A percentile compares a stretch with the other conserved stretches of the same genome.
These are phyloP conservation scores for Phragmites australis DNA, from an alignment of 176 grass and related monocot species.

Conservation along the genomic window DNA sequence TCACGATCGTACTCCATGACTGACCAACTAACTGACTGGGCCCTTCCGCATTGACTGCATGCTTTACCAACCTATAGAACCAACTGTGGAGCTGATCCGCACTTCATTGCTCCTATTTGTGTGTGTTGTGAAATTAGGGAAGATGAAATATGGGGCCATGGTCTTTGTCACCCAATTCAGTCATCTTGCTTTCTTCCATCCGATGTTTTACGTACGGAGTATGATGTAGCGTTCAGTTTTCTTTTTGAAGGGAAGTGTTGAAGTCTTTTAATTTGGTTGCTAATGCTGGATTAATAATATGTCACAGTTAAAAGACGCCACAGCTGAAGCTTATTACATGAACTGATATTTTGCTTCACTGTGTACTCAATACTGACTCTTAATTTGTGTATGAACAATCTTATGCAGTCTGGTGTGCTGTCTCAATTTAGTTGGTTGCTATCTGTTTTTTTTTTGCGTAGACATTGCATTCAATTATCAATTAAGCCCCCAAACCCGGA, in stretches of 20 bases:
- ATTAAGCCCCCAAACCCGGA: neutral
- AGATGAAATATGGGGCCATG: slow-evolving; percentile 41
- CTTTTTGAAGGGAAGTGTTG: neutral
- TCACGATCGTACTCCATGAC: slow-evolving; percentile 53
- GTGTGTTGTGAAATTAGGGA: slow-evolving; percentile 39
- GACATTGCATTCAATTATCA: slow-evolving; percentile 25
- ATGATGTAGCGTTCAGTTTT: neutral
- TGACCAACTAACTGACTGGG: slow-evolving; percentile 59
- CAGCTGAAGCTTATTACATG: slow-evolving; percentile 2
- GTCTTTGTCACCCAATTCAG: slow-evolving; percentile 32
- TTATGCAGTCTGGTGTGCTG: slow-evolving; percentile 1
- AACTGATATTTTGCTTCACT: slow-evolving; percentile 6
- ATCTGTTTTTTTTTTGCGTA: slow-evolving; percentile 41
- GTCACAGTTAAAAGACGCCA: neutral
- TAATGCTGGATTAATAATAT: slow-evolving; percentile 5
- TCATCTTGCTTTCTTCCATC: slow-evolving; percentile 23
- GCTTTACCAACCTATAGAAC: slow-evolving; percentile 52
- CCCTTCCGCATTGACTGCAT: slow-evolving; percentile 51
- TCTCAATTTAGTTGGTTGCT: slow-evolving; percentile 33
- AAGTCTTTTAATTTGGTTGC: neutral
- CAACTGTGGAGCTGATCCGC: slow-evolving; percentile 47
- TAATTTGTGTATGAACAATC: neutral
- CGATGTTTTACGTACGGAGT: slow-evolving; percentile 29
- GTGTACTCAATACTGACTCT: neutral
- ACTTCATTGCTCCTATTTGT: slow-evolving; percentile 44